These are phyloP conservation scores for Bipolaris zeicola DNA, from an alignment of 2,329 filamentous ascomycete genomes.

Conservation along the genomic window DNA sequence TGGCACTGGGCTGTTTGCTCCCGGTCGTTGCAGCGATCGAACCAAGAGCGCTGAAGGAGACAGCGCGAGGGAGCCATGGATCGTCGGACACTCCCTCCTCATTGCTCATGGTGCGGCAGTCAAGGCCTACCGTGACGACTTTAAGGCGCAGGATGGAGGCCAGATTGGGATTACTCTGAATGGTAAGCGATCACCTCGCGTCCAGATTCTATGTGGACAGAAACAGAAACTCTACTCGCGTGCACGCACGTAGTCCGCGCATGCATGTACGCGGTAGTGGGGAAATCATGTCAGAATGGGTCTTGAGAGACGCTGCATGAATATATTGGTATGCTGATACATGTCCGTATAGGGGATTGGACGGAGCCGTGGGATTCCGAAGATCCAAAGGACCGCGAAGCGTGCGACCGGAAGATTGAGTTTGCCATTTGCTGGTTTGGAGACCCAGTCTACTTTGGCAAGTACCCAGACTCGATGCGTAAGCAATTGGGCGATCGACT, in stretches of 20 bases:
- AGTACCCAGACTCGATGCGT: slow-evolving; percentile 83
- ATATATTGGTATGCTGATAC: slow-evolving; percentile 21
- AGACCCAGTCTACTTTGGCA: slow-evolving; percentile 83
- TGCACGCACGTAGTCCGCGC: slow-evolving; percentile 9
- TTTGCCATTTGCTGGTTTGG: slow-evolving; percentile 89
- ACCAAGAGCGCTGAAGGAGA: slow-evolving; percentile 73
- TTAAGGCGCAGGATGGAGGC: slow-evolving; percentile 72
- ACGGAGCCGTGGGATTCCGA: slow-evolving; percentile 81
- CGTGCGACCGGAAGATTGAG: slow-evolving; percentile 80
- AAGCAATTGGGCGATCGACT: slow-evolving; percentile 79
- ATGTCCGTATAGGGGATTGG: slow-evolving; percentile 65
- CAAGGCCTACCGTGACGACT: slow-evolving; percentile 81
- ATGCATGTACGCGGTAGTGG: not conserved
- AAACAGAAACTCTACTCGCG: slow-evolving; percentile 21
- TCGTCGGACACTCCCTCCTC: slow-evolving; percentile 78
- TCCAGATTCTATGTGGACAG: slow-evolving; percentile 11
- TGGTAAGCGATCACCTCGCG: slow-evolving; percentile 55
- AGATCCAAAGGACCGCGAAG: slow-evolving; percentile 75
- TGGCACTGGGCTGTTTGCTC: slow-evolving; percentile 76
- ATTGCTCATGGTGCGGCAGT: slow-evolving; percentile 81
- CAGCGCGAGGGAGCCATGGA: slow-evolving; percentile 78
- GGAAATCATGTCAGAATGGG: not conserved
- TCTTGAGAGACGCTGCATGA: not conserved
- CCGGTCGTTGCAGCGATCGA: slow-evolving; percentile 79
- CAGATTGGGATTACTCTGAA: slow-evolving; percentile 89